Conservation (phyloP, 2,329 filamentous ascomycete genomes). For the Dothideomycetidae sp. region DNA sequence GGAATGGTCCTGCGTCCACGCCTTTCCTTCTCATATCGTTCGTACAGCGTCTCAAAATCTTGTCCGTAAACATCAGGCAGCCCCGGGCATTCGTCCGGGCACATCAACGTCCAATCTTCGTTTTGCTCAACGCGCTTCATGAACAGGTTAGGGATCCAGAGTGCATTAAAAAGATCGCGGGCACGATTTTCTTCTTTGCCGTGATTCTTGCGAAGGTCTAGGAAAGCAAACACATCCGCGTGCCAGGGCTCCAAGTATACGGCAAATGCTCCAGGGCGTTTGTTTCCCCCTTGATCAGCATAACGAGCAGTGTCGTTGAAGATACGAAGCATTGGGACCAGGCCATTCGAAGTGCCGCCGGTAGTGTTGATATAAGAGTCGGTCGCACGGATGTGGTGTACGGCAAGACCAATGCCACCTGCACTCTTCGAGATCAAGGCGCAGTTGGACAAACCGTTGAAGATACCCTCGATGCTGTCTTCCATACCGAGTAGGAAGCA, state of each 20-base stretch:
- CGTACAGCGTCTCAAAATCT: constrained; percentile 89
- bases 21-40: constrained; percentile 74
- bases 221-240: constrained; percentile 90
- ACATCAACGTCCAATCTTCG: constrained; percentile 94
- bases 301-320: constrained; percentile 99
- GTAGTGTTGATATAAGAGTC: constrained; percentile 97
- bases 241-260: constrained; percentile 99
- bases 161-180: constrained; percentile 89
- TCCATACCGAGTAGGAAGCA: constrained; percentile 99
- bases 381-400: constrained; percentile 91
- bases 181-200: constrained; percentile 97
- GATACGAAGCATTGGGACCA: constrained; percentile 94
- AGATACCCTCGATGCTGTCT: constrained; percentile 98
- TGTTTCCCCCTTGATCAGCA: constrained; percentile 97
- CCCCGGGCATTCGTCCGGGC: constrained; percentile 88
- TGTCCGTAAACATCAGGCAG: constrained; percentile 95
- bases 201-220: constrained; percentile 97
- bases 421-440: constrained; percentile 99
- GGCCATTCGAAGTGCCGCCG: constrained; percentile 94
- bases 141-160: constrained; percentile 98
- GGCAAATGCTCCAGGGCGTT: constrained; percentile 94
- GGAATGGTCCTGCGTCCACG: constrained; percentile 83
- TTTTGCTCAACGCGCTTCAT: constrained; percentile 99
- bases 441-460: constrained; percentile 97
- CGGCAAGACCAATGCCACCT: constrained; percentile 91